Conservation (phyloP, 2,329 filamentous ascomycete species). For the Fusarium poae region DNA sequence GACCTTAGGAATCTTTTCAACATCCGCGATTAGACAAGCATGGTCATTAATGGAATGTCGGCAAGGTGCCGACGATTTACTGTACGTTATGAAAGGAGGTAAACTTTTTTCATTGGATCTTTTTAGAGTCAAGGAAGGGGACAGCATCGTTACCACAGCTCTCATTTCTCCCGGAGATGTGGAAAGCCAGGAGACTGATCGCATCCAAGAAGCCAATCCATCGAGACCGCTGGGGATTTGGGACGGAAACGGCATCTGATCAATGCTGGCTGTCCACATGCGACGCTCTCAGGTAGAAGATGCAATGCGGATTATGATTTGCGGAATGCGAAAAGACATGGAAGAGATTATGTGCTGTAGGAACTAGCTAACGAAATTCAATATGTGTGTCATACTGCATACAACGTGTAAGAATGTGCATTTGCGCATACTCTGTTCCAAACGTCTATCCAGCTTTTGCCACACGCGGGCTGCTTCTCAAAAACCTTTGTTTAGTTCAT, state of each 20-base stretch:
- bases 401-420: neutral
- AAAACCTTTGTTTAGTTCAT: neutral
- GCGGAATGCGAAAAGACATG: neutral
- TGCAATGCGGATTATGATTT: neutral
- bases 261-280: neutral
- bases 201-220: neutral
- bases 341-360: neutral
- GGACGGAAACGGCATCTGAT: neutral
- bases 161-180: neutral
- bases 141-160: neutral
- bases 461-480: neutral
- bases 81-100: neutral
- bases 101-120: slow-evolving; percentile 11
- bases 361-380: neutral
- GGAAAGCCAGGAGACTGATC: neutral
- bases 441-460: neutral
- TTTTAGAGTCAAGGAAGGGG: slow-evolving; percentile 12
- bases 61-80: neutral
- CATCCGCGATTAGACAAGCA: slow-evolving; percentile 10
- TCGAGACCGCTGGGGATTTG: neutral
- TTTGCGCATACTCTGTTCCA: too few relatives aligned
- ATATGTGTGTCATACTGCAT: neutral
- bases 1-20: slow-evolving; percentile 79
- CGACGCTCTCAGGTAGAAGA: neutral
- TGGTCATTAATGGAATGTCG: neutral